These are phyloP conservation scores for Bonia amplexicaulis DNA, from an alignment of 176 grass and related monocot species.

Conservation along the genomic window DNA sequence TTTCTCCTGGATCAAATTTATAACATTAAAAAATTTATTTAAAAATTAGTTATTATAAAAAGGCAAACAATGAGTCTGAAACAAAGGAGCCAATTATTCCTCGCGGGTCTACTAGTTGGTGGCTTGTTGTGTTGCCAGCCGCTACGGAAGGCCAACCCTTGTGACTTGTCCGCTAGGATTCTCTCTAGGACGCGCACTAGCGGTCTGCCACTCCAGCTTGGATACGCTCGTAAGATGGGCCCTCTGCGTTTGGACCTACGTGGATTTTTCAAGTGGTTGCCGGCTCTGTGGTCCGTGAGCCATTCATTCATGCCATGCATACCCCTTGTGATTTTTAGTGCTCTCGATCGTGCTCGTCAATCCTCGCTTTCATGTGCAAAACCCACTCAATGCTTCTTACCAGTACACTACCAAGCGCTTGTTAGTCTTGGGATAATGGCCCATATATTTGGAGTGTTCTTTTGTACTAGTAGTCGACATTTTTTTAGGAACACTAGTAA, in stretches of 20 bases:
- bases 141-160: neutral
- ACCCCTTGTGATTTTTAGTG: neutral
- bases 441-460: neutral
- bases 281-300: conserved; percentile 33
- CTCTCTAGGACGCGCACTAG: neutral
- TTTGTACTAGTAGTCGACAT: too few species aligned
- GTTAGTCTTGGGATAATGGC: neutral
- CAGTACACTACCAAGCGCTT: neutral
- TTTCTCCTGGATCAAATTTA: too few species aligned
- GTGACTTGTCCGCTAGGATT: conserved; percentile 13
- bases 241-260: conserved; percentile 33
- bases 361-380: neutral
- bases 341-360: neutral
- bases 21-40: too few species aligned
- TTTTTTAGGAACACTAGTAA: too few species aligned
- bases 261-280: neutral
- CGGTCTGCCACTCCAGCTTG: conserved; percentile 30
- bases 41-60: too few species aligned
- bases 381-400: neutral
- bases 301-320: neutral
- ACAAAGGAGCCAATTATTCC: neutral
- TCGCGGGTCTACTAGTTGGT: conserved; percentile 20
- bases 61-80: too few species aligned
- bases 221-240: neutral
- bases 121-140: conserved; percentile 8